Base-by-base conservation (phyloP, 176 grass and related monocot genomes). In the Leersia perrieri region DNA sequence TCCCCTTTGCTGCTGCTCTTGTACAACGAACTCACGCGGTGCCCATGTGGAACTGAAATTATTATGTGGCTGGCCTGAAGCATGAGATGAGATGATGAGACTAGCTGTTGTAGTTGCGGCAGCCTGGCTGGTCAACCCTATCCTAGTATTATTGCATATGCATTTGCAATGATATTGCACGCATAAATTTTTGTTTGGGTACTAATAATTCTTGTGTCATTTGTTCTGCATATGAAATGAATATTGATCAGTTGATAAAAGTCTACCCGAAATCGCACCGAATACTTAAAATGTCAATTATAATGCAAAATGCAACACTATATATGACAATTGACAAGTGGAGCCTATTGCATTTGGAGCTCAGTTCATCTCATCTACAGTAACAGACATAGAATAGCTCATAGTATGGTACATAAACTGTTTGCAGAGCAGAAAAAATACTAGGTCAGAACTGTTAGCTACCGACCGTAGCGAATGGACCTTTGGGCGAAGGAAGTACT, bases 11-110 rank as follows among this genome's bases (percentile, higher is more conserved):
- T 68, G 13, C 30, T 78, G 73, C 41, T 49, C 38, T 32, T 44
- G 31, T 66, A 60, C 55, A 72, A 8, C 81, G 41, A 85, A 66
- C 86, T 87, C 79, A n/a, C 67, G 80, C 36, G 82, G 86, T 30
- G 77, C 29, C 78, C 73, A 81, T 85, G 77, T 85, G 83, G 60
- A 73, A 78, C 78, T 89, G 72, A 77, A 89, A 89, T 86, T 33
- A 86, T 81, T 33, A 82, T 81, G 78, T 27, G 60, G 66, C 77
- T 72, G 60, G 44, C 66, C 28, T 84, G 69, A 81, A 65, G 55
- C 78, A 77, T 66, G 27, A 55, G 53, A 77, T 66, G 53, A 53
- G 53, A 49, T 85, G 57, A 77, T 47, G 57, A 75, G 53, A 15
- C 3, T 33, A 9, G n/a, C 53, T 39, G 44, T 77, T 77, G 65